These are phyloP conservation scores for Spergularia azorica DNA, from an alignment of 179 eudicot species.

Conservation along the genomic window DNA sequence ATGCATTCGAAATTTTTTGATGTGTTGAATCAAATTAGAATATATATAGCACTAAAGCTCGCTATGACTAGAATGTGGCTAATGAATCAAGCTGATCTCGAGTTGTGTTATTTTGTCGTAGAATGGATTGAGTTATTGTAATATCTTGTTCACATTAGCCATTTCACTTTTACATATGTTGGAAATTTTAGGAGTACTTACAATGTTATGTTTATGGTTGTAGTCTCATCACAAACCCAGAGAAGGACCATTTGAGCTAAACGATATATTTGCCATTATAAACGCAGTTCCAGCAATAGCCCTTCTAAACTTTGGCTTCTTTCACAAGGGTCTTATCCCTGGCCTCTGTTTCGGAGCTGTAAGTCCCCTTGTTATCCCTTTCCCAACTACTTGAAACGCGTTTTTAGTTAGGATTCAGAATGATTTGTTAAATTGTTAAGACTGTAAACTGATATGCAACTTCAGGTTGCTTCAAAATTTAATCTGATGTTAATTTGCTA, in stretches of 20 bases:
- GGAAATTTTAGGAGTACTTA: background rate
- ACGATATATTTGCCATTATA: slow-evolving; percentile 84
- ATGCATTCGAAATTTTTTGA: too few species aligned
- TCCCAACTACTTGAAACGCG: background rate
- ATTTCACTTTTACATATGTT: background rate
- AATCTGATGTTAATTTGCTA: background rate
- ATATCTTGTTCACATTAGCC: background rate
- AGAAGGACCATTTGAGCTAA: slow-evolving; percentile 94
- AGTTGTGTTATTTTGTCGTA: background rate
- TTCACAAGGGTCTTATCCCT: slow-evolving; percentile 85
- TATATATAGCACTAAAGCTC: background rate
- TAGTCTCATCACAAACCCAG: slow-evolving; percentile 96
- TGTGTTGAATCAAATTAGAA: background rate
- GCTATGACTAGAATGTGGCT: too few species aligned
- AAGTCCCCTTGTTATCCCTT: slow-evolving; percentile 27
- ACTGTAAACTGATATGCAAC: background rate
- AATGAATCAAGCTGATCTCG: background rate
- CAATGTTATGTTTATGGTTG: slow-evolving; percentile 18
- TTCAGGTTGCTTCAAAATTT: background rate
- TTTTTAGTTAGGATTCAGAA: background rate
- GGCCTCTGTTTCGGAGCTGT: slow-evolving; percentile 97
- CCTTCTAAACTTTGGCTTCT: slow-evolving; percentile 77
- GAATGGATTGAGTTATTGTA: slow-evolving; percentile 1
- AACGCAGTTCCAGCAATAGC: slow-evolving; percentile 90
- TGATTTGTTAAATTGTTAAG: background rate